Base-by-base conservation (phyloP, 495 filamentous ascomycete genomes). In the Cercophora newfieldiana region DNA sequence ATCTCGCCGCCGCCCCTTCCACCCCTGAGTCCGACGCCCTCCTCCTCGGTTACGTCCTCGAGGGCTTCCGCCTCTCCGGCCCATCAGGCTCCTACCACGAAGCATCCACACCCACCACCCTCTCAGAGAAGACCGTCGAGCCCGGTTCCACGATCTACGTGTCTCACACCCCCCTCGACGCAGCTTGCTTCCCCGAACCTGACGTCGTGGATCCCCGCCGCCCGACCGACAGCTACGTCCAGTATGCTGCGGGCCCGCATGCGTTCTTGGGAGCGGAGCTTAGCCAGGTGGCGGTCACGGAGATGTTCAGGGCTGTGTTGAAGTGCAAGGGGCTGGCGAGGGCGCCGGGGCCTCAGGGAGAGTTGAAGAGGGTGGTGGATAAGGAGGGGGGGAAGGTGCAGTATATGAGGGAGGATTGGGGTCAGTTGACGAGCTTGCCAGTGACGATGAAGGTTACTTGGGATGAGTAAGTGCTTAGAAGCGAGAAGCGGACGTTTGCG, bases 381-480 rank as follows among this genome's bases (percentile, higher is more conserved):
- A n/a, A n/a, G 47, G 79, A 82, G 2, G 87, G 83, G 18, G 89
- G 85, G 0, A 86, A 84, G 72, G 86, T 85, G 26, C 74, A 87
- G 26, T 96, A 93, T 68, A 83, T 96, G 79, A 85, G 86, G 59
- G 87, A 91, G 75, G 90, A 96, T 69, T 85, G 88, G 77, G 88
- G 88, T 26, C 82, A 83, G 30, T 87, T 87, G 77, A 90, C 83
- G 73, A 83, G 90, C 7, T 94, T 92, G 81, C 92, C 92, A 0
- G 87, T 84, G 28, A 88, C 85, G 77, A 86, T 87, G 84, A 84
- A 82, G 77, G 76, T 87, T 66, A 76, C 74, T 51, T 86, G 81
- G 74, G 83, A 85, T 67, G 74, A 78, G 44, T 59, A 63, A 29
- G 58, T n/a, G n/a, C n/a, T n/a, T n/a, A n/a, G n/a, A n/a, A n/a